A percentile compares a stretch with the other conserved stretches of the same genome.
Evolutionary conservation across 2,329 filamentous ascomycete species (phyloP).

Genomic region (Amesomyces nigricolor): DNA sequence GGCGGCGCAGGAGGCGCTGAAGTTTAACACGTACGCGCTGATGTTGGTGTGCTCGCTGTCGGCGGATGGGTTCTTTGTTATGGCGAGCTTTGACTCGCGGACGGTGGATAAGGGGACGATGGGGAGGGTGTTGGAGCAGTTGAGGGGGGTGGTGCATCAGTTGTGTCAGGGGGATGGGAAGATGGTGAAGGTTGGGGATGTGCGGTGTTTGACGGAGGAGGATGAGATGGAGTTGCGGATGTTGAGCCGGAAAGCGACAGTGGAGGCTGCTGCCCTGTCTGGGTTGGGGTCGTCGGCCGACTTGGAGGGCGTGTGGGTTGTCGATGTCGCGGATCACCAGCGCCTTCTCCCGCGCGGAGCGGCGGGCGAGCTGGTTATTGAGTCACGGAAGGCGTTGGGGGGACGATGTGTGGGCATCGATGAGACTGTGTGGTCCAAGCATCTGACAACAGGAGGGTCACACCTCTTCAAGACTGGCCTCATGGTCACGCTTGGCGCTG

Average conservation of each 20-base stretch:
- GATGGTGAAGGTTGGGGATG: constrained; percentile 30
- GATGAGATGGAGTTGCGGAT: constrained; percentile 33
- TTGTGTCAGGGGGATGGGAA: constrained; percentile 38
- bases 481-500: constrained; percentile 35
- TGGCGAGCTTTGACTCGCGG: constrained; percentile 61
- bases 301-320: constrained; percentile 34
- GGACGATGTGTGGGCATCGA: constrained; percentile 24
- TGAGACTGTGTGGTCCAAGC: neutral
- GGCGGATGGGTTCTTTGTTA: constrained; percentile 49
- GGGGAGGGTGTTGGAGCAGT: constrained; percentile 46
- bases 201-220: constrained; percentile 32
- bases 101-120: constrained; percentile 48
- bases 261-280: constrained; percentile 20
- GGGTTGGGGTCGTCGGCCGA: constrained; percentile 25
- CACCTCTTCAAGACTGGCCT: constrained; percentile 37
- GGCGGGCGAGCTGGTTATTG: constrained; percentile 42
- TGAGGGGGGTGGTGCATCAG: constrained; percentile 45
- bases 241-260: constrained; percentile 27
- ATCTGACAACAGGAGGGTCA: constrained; percentile 13
- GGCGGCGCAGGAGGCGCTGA: constrained; percentile 54
- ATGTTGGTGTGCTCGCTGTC: constrained; percentile 61
- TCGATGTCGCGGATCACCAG: constrained; percentile 33
- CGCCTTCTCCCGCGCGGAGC: constrained; percentile 37
- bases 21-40: constrained; percentile 55
- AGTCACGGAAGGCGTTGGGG: constrained; percentile 27